Evolutionary conservation across 225 moss, liverwort and hornwort species (phyloP).

Genomic region (Polytrichum commune): DNA sequence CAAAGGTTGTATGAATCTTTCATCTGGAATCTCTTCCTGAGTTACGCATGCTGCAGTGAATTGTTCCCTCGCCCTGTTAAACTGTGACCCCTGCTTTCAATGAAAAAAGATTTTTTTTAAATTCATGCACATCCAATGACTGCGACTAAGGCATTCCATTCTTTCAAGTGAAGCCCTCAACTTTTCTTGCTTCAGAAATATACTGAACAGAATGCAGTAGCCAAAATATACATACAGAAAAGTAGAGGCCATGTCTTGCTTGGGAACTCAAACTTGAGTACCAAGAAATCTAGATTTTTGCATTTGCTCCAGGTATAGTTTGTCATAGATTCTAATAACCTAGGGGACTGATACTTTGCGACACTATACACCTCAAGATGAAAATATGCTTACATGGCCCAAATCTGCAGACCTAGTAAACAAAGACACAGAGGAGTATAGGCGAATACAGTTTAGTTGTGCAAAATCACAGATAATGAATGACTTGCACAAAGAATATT

Average conservation of each 20-base stretch:
- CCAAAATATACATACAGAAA: neutral
- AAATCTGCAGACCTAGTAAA: too few species aligned
- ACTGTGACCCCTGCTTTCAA: slow-evolving; percentile 67
- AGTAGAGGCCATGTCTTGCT: slow-evolving; percentile 6
- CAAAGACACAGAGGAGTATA: too few species aligned
- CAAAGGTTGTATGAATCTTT: slow-evolving; percentile 29
- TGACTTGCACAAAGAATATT: too few species aligned
- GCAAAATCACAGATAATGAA: too few species aligned
- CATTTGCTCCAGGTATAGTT: too few species aligned
- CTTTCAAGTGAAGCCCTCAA: neutral
- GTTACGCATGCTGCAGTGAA: slow-evolving; percentile 54
- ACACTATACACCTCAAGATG: too few species aligned
- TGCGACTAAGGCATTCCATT: too few species aligned
- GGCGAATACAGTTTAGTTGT: too few species aligned
- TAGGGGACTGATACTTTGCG: neutral
- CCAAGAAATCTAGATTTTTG: too few species aligned
- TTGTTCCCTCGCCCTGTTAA: slow-evolving; percentile 74
- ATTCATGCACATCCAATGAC: too few species aligned
- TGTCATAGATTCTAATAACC: neutral
- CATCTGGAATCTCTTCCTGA: slow-evolving; percentile 11
- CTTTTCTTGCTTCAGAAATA: neutral
- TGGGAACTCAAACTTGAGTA: slow-evolving; percentile 21
- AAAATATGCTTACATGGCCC: too few species aligned
- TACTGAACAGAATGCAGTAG: slow-evolving; percentile 3
- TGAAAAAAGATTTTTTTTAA: neutral